Percentiles rank a stretch among this genome's conserved stretches.
phyloP scores from a whole-genome alignment of 2,329 filamentous ascomycete genomes.

The Ophiocordyceps camponoti-saundersi region DNA sequence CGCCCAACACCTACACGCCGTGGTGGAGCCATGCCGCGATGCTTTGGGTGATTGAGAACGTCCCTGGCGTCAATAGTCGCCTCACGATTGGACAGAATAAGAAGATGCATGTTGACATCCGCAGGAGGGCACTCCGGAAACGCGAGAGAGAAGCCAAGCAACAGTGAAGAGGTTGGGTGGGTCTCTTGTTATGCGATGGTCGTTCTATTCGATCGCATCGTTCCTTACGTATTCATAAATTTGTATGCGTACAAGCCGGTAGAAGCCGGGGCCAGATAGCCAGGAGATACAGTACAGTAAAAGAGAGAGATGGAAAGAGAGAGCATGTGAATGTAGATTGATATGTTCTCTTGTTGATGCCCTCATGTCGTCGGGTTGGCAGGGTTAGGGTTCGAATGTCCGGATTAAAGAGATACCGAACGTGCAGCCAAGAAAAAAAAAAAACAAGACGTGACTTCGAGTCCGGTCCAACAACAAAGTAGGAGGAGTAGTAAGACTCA shows the following conservation, averaged over 20 bases:
- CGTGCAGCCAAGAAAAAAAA: background rate
- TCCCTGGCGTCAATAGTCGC: slow-evolving; percentile 30
- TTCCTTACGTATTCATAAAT: too few species aligned
- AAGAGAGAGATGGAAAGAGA: background rate
- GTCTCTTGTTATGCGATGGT: too few species aligned
- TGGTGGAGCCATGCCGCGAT: slow-evolving; percentile 86
- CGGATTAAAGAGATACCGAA: background rate
- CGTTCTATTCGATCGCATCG: too few species aligned
- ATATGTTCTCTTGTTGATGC: too few species aligned
- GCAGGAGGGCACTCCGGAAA: slow-evolving; percentile 69
- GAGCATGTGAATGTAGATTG: too few species aligned
- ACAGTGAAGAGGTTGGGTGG: slow-evolving; percentile 11
- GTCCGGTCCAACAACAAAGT: background rate
- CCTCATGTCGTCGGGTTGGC: background rate
- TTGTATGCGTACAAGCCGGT: too few species aligned
- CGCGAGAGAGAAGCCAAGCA: slow-evolving; percentile 69
- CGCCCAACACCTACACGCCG: slow-evolving; percentile 73
- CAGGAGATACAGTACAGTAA: too few species aligned
- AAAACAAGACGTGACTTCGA: background rate
- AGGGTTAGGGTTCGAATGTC: background rate
- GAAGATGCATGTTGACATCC: slow-evolving; percentile 68
- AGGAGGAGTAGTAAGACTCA: background rate
- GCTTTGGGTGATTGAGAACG: slow-evolving; percentile 61
- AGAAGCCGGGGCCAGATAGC: too few species aligned
- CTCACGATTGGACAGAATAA: slow-evolving; percentile 32